phyloP scores from a whole-genome alignment of 495 filamentous ascomycete species.

The Trichoderma asperelloides region DNA sequence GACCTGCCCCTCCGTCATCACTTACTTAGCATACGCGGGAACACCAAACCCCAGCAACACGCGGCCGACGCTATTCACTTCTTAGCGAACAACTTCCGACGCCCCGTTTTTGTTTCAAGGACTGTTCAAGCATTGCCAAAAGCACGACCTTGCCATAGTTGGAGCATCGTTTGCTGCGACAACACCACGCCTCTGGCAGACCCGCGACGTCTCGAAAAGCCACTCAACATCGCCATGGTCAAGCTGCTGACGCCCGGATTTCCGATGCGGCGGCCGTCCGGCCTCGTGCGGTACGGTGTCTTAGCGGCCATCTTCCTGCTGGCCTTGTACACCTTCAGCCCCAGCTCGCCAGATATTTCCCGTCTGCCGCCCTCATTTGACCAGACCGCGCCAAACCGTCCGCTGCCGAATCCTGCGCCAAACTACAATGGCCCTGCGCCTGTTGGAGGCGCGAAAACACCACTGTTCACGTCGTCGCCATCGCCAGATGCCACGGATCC shows the following conservation, averaged over 20 bases:
- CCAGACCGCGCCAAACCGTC: background rate
- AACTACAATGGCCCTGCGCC: background rate
- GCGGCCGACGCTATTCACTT: background rate
- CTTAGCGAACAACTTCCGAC: background rate
- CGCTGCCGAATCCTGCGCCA: background rate
- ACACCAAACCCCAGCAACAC: background rate
- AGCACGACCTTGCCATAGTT: background rate
- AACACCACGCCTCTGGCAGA: background rate
- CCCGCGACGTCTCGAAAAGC: background rate
- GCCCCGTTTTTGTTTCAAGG: background rate
- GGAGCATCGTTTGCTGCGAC: background rate
- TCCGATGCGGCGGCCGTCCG: conserved; percentile 29
- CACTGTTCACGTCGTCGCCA: background rate
- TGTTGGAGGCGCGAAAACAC: background rate
- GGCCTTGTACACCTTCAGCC: conserved; percentile 22
- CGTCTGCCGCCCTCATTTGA: background rate
- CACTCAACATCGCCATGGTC: conserved; percentile 10
- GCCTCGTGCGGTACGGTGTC: conserved; percentile 26
- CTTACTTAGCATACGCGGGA: background rate
- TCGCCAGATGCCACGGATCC: background rate
- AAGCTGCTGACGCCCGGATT: conserved; percentile 30
- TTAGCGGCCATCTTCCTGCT: conserved; percentile 24
- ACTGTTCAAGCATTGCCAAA: background rate
- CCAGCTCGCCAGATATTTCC: background rate
- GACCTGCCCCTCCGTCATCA: conserved; percentile 4